Evolutionary conservation across 331 rosid species (phyloP).

Genomic region (Acacia pycnantha): DNA sequence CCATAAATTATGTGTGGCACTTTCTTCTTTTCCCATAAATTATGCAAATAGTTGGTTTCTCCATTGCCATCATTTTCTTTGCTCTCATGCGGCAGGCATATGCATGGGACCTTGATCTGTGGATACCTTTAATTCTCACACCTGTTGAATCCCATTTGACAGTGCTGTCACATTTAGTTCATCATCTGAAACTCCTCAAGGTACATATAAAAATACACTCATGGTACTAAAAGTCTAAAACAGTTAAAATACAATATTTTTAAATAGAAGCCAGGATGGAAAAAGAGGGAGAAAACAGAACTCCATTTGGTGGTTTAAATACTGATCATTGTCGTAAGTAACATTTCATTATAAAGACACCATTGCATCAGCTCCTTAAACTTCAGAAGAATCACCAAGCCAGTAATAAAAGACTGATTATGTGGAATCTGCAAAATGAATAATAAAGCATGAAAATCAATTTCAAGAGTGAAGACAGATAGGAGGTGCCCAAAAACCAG

Average conservation of each 20-base stretch:
- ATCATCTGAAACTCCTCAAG: slow-evolving; percentile 40
- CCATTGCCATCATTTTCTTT: too few relatives aligned
- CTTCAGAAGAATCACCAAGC: slow-evolving; percentile 97
- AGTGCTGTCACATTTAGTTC: slow-evolving; percentile 58
- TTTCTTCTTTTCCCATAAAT: too few relatives aligned
- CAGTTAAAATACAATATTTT: slow-evolving; percentile 62
- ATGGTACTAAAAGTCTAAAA: slow-evolving; percentile 38
- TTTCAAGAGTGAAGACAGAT: slow-evolving; percentile 38
- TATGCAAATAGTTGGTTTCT: too few relatives aligned
- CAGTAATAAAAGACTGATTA: slow-evolving; percentile 90
- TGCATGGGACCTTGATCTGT: slow-evolving; percentile 75
- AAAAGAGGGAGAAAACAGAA: slow-evolving; percentile 51
- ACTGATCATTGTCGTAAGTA: slow-evolving; percentile 56
- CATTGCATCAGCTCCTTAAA: slow-evolving; percentile 98
- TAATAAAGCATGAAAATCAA: slow-evolving; percentile 54
- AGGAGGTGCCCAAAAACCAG: slow-evolving; percentile 43
- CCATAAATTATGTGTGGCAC: too few relatives aligned
- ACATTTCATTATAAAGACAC: slow-evolving; percentile 56
- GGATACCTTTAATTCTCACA: slow-evolving; percentile 73
- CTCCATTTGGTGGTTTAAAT: slow-evolving; percentile 51
- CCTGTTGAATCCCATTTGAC: slow-evolving; percentile 84
- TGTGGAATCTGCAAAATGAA: slow-evolving; percentile 96
- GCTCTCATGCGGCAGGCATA: slow-evolving; percentile 89
- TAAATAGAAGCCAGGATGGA: slow-evolving; percentile 33
- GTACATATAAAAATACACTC: slow-evolving; percentile 40